Conservation (phyloP, 164 flowering plant species). For the Protea cynaroides region DNA sequence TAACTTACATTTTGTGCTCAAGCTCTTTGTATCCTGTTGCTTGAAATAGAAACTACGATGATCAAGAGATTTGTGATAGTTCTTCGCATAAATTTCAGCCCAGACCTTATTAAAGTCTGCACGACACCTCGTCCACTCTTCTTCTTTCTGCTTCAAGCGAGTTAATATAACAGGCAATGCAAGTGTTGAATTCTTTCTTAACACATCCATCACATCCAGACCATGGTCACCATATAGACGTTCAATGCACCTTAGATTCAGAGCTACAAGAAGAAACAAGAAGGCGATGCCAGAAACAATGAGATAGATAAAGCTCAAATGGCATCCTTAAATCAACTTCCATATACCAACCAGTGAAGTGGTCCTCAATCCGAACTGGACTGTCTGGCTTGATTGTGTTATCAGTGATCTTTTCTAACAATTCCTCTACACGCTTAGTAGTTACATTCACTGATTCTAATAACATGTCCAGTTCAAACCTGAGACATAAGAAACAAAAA, state of each 20-base stretch:
- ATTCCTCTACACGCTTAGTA: constrained; percentile 80
- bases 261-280: constrained; percentile 38
- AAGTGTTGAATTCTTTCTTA: constrained; percentile 71
- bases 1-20: constrained; percentile 78
- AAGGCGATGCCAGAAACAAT: constrained; percentile 6
- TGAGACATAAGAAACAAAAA: constrained; percentile 21
- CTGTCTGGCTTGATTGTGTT: constrained; percentile 43
- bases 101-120: constrained; percentile 89
- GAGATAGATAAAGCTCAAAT: neutral
- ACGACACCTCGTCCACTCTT: constrained; percentile 90
- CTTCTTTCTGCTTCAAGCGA: constrained; percentile 93
- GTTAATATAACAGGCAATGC: constrained; percentile 83
- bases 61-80: constrained; percentile 92
- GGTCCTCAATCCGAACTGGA: constrained; percentile 59
- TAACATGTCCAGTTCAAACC: constrained; percentile 97
- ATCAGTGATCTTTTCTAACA: constrained; percentile 58
- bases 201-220: constrained; percentile 85
- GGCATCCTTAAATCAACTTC: constrained; percentile 3
- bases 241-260: constrained; percentile 85
- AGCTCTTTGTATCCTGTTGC: constrained; percentile 96
- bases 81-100: constrained; percentile 86
- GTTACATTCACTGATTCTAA: constrained; percentile 81
- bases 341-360: constrained; percentile 54
- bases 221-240: constrained; percentile 98
- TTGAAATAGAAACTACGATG: constrained; percentile 97